These are phyloP conservation scores for Diaporthe eres DNA, from an alignment of 2,329 filamentous ascomycete species.

Conservation along the genomic window DNA sequence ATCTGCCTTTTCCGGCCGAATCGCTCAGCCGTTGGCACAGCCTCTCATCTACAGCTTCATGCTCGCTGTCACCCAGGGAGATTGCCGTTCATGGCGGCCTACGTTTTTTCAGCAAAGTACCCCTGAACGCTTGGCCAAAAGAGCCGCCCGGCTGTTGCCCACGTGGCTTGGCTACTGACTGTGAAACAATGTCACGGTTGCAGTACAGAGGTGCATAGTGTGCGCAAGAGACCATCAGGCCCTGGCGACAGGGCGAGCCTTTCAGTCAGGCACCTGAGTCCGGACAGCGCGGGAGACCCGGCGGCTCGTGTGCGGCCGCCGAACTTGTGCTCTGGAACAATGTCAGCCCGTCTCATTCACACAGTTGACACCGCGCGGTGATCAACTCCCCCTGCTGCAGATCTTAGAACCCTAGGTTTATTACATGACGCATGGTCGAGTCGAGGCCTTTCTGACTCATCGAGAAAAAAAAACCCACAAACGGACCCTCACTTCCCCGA, in stretches of 20 bases:
- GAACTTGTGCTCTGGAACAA: background rate
- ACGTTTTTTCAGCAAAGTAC: background rate
- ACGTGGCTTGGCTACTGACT: constrained; percentile 15
- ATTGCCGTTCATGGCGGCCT: background rate
- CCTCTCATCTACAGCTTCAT: background rate
- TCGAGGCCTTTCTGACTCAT: too few relatives aligned
- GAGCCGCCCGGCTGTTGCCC: background rate
- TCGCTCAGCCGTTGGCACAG: background rate
- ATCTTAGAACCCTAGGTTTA: too few relatives aligned
- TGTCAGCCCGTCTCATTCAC: background rate
- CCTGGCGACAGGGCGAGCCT: background rate
- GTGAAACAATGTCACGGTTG: constrained; percentile 19
- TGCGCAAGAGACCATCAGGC: too few relatives aligned
- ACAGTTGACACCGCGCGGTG: background rate
- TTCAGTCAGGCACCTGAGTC: background rate
- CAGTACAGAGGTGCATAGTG: background rate
- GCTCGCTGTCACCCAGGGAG: background rate
- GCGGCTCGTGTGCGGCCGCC: background rate
- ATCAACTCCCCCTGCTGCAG: too few relatives aligned
- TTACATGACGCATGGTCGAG: background rate
- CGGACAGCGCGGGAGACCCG: background rate
- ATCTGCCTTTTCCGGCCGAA: background rate
- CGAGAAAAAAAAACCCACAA: too few relatives aligned
- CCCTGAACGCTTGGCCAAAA: background rate
- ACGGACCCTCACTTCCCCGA: background rate